phyloP scores from a whole-genome alignment of 495 filamentous ascomycete genomes.

The Letharia lupina region DNA sequence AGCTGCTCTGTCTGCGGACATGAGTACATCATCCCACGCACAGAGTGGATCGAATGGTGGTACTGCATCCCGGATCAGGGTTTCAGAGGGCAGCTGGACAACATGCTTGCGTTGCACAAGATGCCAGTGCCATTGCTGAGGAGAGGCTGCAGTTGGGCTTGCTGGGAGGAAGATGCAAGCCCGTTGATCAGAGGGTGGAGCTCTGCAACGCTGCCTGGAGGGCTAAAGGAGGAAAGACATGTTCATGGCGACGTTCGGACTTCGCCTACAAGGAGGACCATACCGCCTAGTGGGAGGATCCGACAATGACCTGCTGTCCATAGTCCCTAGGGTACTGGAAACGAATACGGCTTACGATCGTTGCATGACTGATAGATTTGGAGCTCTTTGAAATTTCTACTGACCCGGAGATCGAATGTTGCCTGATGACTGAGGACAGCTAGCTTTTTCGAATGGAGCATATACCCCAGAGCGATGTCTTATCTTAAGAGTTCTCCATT shows the following conservation, averaged over 20 bases:
- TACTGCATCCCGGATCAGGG: slow-evolving; percentile 27
- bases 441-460: background rate
- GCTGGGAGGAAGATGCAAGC: slow-evolving; percentile 2
- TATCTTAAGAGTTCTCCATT: background rate
- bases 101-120: too few species aligned
- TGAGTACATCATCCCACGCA: slow-evolving; percentile 48
- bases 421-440: background rate
- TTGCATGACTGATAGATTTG: background rate
- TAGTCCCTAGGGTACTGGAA: background rate
- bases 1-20: slow-evolving; percentile 53
- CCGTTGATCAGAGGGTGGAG: slow-evolving; percentile 11
- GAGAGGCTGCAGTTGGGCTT: slow-evolving; percentile 17
- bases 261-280: background rate
- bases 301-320: background rate
- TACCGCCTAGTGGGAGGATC: background rate
- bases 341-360: background rate
- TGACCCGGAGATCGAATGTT: background rate
- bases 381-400: background rate
- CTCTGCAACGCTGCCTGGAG: background rate
- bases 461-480: background rate
- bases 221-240: background rate
- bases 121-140: slow-evolving; percentile 11
- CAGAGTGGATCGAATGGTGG: slow-evolving; percentile 74
- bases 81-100: background rate
- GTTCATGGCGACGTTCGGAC: background rate